These are phyloP conservation scores for Yamadazyma friedrichii DNA, from an alignment of 1,139 yeast species.

Conservation along the genomic window DNA sequence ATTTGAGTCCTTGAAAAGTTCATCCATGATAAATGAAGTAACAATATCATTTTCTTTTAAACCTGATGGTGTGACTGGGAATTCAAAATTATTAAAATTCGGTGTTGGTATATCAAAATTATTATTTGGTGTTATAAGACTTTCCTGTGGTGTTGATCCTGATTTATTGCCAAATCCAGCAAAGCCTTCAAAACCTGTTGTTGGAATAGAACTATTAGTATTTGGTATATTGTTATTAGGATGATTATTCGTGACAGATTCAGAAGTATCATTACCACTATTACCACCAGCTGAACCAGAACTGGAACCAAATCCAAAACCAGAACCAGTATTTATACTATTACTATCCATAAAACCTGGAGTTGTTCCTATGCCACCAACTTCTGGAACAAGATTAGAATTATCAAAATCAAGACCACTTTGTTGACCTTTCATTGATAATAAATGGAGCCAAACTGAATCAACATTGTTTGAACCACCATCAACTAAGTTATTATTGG, in stretches of 20 bases:
- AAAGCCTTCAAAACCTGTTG: no score
- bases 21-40: constrained; percentile 9
- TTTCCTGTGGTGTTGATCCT: constrained; percentile 1
- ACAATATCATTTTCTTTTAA: constrained; percentile 7
- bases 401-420: constrained; percentile 1
- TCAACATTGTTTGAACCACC: constrained; percentile 2
- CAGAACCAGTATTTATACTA: no score
- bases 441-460: constrained; percentile 8
- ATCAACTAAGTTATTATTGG: not conserved
- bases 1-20: constrained; percentile 9
- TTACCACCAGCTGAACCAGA: no score
- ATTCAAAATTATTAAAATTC: not conserved
- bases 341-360: no score
- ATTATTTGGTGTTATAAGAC: not conserved
- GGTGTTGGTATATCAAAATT: constrained; percentile 4
- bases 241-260: not conserved
- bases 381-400: not conserved
- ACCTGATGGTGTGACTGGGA: not conserved
- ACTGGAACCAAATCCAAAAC: no score
- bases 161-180: not conserved
- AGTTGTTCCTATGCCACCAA: no score
- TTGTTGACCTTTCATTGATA: constrained; percentile 7
- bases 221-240: not conserved
- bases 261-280: no score
- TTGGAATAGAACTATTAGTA: not conserved